A percentile compares a stretch with the other conserved stretches of the same genome.
These are phyloP conservation scores for Ogataea methanolica DNA, from an alignment of 805 yeast species.

Conservation along the genomic window DNA sequence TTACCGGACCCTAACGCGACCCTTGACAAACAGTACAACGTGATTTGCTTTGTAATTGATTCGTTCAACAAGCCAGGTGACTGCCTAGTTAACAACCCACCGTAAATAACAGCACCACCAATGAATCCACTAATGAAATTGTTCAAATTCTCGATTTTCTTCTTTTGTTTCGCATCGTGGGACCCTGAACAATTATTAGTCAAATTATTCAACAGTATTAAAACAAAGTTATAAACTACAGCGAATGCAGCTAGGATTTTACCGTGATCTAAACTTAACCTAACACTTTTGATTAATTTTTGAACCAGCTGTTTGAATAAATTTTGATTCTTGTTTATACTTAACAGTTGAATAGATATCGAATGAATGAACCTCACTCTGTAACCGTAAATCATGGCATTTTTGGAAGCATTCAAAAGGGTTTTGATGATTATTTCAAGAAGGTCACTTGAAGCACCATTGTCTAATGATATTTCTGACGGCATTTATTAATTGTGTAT, in stretches of 20 bases:
- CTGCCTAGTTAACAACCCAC: constrained; percentile 21
- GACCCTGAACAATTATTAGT: neutral
- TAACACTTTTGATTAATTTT: constrained; percentile 18
- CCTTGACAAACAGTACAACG: constrained; percentile 67
- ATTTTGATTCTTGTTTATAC: constrained; percentile 8
- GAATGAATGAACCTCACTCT: constrained; percentile 28
- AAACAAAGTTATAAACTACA: constrained; percentile 19
- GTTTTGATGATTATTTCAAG: neutral
- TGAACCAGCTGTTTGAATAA: constrained; percentile 8
- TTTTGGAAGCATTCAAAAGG: constrained; percentile 16
- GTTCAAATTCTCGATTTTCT: constrained; percentile 2
- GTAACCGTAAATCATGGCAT: constrained; percentile 30
- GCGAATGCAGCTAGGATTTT: constrained; percentile 29
- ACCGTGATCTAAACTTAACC: constrained; percentile 29
- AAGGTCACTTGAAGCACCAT: neutral
- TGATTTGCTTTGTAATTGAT: constrained; percentile 63
- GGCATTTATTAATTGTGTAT: neutral
- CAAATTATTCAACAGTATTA: constrained; percentile 7
- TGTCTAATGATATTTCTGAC: neutral
- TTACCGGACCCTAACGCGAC: constrained; percentile 61
- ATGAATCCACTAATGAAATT: constrained; percentile 27
- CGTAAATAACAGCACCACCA: constrained; percentile 29
- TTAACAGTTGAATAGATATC: constrained; percentile 24
- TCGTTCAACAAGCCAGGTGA: constrained; percentile 13
- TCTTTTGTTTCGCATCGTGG: neutral